A percentile compares a stretch with the other conserved stretches of the same genome.
Conservation (phyloP, 2,329 filamentous ascomycete genomes). For the Dryadomyces quercivorus region DNA sequence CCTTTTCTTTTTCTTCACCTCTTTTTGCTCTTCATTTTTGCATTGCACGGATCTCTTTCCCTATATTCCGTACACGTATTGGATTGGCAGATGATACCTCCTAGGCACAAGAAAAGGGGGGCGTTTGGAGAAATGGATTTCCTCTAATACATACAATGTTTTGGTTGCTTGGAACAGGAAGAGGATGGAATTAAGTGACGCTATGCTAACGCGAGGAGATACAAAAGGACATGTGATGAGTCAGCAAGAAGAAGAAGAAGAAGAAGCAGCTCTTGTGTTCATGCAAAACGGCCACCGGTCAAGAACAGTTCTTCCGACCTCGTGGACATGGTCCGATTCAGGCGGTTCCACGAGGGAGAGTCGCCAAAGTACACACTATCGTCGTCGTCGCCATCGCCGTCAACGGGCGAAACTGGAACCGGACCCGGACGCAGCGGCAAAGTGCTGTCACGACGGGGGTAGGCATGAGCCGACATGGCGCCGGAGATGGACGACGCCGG, state of each 20-base stretch:
- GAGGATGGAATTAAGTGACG: not conserved
- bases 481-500: not conserved
- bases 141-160: not conserved
- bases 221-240: too few relatives aligned
- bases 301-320: slow-evolving; percentile 30
- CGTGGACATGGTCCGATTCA: slow-evolving; percentile 25
- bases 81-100: slow-evolving; percentile 1
- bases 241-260: not conserved
- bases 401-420: not conserved
- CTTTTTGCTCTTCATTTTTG: not conserved
- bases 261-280: too few relatives aligned
- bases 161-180: not conserved
- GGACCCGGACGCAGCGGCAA: not conserved
- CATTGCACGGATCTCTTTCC: not conserved
- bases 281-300: not conserved
- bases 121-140: not conserved
- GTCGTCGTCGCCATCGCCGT: not conserved
- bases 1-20: not conserved
- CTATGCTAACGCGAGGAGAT: not conserved
- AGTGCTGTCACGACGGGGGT: not conserved
- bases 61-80: not conserved
- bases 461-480: not conserved
- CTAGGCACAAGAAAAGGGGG: slow-evolving; percentile 2
- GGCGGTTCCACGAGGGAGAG: slow-evolving; percentile 4
- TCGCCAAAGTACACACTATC: not conserved